Conservation (phyloP, 2,329 filamentous ascomycete genomes). For the Allantophomopsis cytisporea region DNA sequence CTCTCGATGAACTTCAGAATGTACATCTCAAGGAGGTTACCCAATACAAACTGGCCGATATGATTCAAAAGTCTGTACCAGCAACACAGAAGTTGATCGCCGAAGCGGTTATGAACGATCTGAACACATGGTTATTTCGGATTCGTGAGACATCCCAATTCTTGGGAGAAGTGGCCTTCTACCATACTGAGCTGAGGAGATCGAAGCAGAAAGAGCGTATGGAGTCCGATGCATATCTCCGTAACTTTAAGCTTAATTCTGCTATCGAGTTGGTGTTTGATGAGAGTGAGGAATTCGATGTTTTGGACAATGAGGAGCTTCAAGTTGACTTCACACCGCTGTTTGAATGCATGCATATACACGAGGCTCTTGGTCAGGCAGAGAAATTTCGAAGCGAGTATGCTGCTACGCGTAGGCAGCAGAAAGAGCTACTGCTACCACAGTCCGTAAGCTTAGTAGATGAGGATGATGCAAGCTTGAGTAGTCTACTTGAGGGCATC, state of each 20-base stretch:
- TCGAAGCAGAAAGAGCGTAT: conserved; percentile 71
- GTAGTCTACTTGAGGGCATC: conserved; percentile 83
- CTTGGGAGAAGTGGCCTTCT: conserved; percentile 89
- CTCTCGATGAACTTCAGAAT: conserved; percentile 89
- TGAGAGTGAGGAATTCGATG: conserved; percentile 89
- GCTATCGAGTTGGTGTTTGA: conserved; percentile 92
- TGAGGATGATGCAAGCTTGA: conserved; percentile 77
- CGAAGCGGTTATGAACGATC: conserved; percentile 89
- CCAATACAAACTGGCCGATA: conserved; percentile 85
- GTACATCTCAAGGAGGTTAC: conserved; percentile 91
- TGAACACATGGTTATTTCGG: conserved; percentile 93
- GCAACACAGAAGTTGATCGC: conserved; percentile 86
- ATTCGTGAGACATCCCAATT: conserved; percentile 96
- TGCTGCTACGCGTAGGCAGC: conserved; percentile 74
- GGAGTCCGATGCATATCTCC: conserved; percentile 61
- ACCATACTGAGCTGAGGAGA: conserved; percentile 81
- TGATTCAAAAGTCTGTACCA: conserved; percentile 93
- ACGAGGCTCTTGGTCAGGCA: conserved; percentile 82
- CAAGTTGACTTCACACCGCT: conserved; percentile 90
- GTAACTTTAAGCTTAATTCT: conserved; percentile 84
- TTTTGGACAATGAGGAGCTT: conserved; percentile 88
- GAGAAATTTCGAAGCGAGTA: conserved; percentile 89
- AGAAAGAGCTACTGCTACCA: conserved; percentile 84
- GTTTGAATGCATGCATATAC: conserved; percentile 91
- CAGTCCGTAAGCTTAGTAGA: conserved; percentile 61